Base-by-base conservation (phyloP, 2,329 filamentous ascomycete genomes). In the Colletotrichum viniferum region DNA sequence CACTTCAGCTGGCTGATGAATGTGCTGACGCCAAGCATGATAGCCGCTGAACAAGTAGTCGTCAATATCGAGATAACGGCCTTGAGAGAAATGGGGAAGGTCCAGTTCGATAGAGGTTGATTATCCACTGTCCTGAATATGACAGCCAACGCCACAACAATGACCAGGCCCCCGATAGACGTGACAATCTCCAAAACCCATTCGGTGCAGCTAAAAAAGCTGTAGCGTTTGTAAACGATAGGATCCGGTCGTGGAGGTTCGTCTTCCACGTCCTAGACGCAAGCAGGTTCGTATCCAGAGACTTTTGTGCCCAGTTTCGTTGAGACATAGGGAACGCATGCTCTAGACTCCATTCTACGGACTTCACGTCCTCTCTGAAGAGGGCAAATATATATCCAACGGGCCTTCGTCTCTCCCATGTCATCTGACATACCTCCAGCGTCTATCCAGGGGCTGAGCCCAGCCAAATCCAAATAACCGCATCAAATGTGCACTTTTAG, bases 181-280 rank as follows among this genome's bases (percentile, higher is more conserved):
- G 38, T n/a, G 18, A 48, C 3, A n/a, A 48, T 48, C 38, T 48
- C 18, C 38, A 48, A n/a, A 1, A 3, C 1, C 38, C 38, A 48
- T 48, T 48, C 9, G 5, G 0, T n/a, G 38, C 18, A 48, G 18
- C 8, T 48, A 0, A 48, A n/a, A 10, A 12, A 0, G 3, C 0
- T 12, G 38, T n/a, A 48, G 18, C 18, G 38, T n/a, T 48, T n/a
- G 38, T 48, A n/a, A n/a, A 0, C 38, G 5, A 12, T 2, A n/a
- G 38, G 6, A 48, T 48, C 9, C 18, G 38, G 9, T n/a, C 38
- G 3, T 5, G 38, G 1, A 5, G 9, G 9, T n/a, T 12, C 38
- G 3, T 48, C 38, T 0, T 48, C 38, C 3, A 48, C 38, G 4
- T 48, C 38, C 18, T 7, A n/a, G 38, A 48, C 38, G 0, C 38